Base-by-base conservation (phyloP, 2,329 filamentous ascomycete genomes). In the Pseudogymnoascus sp. region DNA sequence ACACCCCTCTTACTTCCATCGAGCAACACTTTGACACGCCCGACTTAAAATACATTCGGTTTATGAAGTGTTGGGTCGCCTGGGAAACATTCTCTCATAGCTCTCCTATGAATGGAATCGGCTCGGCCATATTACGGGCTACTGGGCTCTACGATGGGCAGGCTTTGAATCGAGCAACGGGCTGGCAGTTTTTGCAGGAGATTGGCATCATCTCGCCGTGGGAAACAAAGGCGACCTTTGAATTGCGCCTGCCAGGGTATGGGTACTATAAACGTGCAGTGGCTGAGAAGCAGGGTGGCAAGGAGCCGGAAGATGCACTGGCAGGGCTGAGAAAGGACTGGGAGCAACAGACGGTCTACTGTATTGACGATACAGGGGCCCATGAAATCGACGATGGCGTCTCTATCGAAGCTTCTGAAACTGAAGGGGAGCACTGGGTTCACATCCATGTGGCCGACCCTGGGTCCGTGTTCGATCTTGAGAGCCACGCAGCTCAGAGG, bases 401-500 rank as follows among this genome's bases (percentile, higher is more conserved):
- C 7, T 93, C 89, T 0, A 69, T 94, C 6, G 86, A 91, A 69
- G 71, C 74, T 50, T 81, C 86, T 1, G 73, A 77, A 3, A 75
- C 65, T 65, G 64, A 78, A 18, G 70, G 78, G 58, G 79, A 88
- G 65, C 84, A 83, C 68, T 94, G 90, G 90, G 77, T 93, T 30
- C 89, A 92, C 69, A 74, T 91, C 33, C 90, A 94, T 71, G 81
- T 89, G 41, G 90, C 90, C 12, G 90, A 94, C 68, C 89, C 89
- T 7, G 87, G 87, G 2, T 89, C 90, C 4, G 82, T 83, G 62
- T 84, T 94, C 64, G 68, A 75, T 18, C 82, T 83, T 16, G 76
- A 83, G 20, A 83, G 85, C 37, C 74, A 78, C 7, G 72, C 90
- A 6, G 81, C 82, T 35, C 77, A 81, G 63, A 83, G 84, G 68